Base-by-base conservation (phyloP, 257 asterid genomes). In the Capsicum pubescens region DNA sequence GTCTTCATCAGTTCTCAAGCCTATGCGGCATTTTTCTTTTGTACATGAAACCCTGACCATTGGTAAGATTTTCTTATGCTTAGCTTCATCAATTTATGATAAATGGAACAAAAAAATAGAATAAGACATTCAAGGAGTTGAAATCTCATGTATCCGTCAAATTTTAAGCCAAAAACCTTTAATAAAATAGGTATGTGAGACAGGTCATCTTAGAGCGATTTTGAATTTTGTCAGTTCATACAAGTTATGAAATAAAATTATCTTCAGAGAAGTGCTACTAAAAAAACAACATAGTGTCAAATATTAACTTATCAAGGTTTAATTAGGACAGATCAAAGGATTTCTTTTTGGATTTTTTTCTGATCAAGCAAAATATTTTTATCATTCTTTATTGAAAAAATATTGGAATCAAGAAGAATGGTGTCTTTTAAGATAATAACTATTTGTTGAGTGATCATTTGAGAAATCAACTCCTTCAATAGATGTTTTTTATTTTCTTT, bases 1-100 rank as follows among this genome's bases (percentile, higher is more conserved):
- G 1, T 26, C 32, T 26, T 26, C 32, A 26, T 26, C 32, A 26
- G 32, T 26, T 26, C 32, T 26, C 2, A 26, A 1, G 32, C 32
- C 32, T 26, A 26, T 26, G 32, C 1, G 32, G 1, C 32, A 94
- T 91, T 94, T 96, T 87, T 97, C 98, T 82, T 96, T 98, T 13
- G 97, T 94, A 54, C 99, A 96, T 85, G 88, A 21, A 94, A 94
- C 88, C 98, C 99, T 26, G 98, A 95, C 88, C 99, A 95, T 82
- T 95, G 99, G 99, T 96, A 81, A 86, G 96, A 89, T 77, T 7
- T 48, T 70, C 42, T 83, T 70, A 46, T 84, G 10, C 68, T 64
- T 58, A 16, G 3, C 54, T 84, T 58, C 44, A 17, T 32, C 44
- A 64, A 64, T 64, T 21, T 10, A 9, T 64, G 71, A 12, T 26